Evolutionary conservation across 129 eudicot species (phyloP).

Genomic region (carrot (Daucus carota)): DH1_v3.0 NC_030381.2:44068501-44069000

Average conservation of each 20-base stretch:
- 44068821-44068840: too few species aligned
- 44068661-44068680: slow-evolving; percentile 98
- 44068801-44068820: slow-evolving; percentile 44
- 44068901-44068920: too few species aligned
- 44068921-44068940: too few species aligned
- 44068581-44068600: not conserved
- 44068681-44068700: slow-evolving; percentile 92
- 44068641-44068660: slow-evolving; percentile 79
- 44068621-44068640: not conserved
- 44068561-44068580: not conserved
- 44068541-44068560: not conserved
- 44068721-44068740: slow-evolving; percentile 80
- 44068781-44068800: slow-evolving; percentile 98
- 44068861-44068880: too few species aligned
- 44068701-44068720: slow-evolving; percentile 85
- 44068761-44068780: slow-evolving; percentile 97
- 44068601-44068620: not conserved
- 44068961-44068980: slow-evolving; percentile 11
- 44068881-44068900: too few species aligned
- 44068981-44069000: not conserved
- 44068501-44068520: not conserved
- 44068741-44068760: slow-evolving; percentile 79
- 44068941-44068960: too few species aligned
- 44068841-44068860: too few species aligned
- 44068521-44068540: slow-evolving; percentile 13